Conservation (phyloP, 2,329 filamentous ascomycete genomes). For the Boeremia lycopersici region DNA sequence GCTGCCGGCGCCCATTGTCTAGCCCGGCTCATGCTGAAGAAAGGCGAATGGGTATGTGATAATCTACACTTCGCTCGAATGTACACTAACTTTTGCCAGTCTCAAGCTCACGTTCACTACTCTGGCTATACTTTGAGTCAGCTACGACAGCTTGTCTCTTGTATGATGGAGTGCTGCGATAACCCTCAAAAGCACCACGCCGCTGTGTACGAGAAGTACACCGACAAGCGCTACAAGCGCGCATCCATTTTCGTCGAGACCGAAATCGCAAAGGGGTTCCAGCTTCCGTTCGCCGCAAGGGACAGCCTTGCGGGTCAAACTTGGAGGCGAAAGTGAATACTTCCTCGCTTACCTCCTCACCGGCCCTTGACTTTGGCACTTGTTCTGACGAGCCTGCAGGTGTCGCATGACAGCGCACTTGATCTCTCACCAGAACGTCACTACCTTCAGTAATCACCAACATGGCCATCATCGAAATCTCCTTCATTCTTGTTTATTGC, state of each 20-base stretch:
- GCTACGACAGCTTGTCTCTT: conserved; percentile 74
- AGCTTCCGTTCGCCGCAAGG: conserved; percentile 51
- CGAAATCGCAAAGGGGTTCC: conserved; percentile 69
- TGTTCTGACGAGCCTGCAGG: conserved; percentile 37
- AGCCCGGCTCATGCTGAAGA: conserved; percentile 83
- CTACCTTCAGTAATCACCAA: conserved; percentile 21
- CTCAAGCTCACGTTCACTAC: conserved; percentile 84
- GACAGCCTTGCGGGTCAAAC: conserved; percentile 45
- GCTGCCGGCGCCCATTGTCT: conserved; percentile 93
- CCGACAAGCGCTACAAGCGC: conserved; percentile 83
- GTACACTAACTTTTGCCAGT: conserved; percentile 60
- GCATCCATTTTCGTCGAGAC: conserved; percentile 80
- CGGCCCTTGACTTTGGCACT: conserved; percentile 23
- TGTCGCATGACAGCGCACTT: conserved; percentile 28
- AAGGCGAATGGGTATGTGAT: conserved; percentile 85
- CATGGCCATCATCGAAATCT: conserved; percentile 36
- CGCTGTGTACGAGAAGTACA: conserved; percentile 91
- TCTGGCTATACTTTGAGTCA: conserved; percentile 91
- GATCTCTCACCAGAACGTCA: conserved; percentile 21
- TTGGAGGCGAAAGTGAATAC: conserved; percentile 49
- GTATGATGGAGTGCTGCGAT: conserved; percentile 87
- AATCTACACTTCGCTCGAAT: background rate
- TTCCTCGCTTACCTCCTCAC: conserved; percentile 23
- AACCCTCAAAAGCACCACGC: conserved; percentile 79
- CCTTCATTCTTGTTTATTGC: conserved; percentile 50